Evolutionary conservation across 805 yeast species (phyloP), one percentile per base, ranked within the genome.

Genomic region (Candida broadrunensis): DNA sequence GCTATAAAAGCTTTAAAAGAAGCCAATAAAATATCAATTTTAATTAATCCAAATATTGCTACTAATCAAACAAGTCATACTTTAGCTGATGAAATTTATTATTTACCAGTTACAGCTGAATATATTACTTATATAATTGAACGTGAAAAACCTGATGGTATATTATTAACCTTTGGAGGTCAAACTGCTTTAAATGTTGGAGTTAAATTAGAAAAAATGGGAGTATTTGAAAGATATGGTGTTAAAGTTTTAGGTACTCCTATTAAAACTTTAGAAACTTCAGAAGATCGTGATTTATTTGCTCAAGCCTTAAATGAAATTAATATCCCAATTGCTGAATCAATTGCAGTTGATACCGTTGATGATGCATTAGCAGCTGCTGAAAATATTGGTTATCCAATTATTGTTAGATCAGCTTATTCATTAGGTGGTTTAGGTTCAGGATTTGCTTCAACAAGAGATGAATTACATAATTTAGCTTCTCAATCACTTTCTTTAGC

Each of bases 221-320:
- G 97, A 49, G 88, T 88, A 43, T 84, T 95, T 57, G 88, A 85
- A 50, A 77, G 95, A 53, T 88, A 86, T 63, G 86, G 86, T 50
- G 89, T 93, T 59, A 90, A 89, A 71, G 99, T 93, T 18, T 74
- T 93, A 50, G 99, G 99, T 55, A 93, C 99, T 43, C 99, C 98
- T 44, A 93, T 93, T 63, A 80, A 85, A 62, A 93, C 99, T 38
- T 76, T 93, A 58, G 95, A 88, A 62, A 90, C 97, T 31, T 87
- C 97, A 14, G 99, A 93, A 69, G 99, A 93, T 67, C 86, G 99
- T 72, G 99, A 93, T 47, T 72, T 93, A 55, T 93, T 93, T 56
- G 91, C 98, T 25, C 83, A 85, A 66, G 98, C 99, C 27, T 75
- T 93, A 65, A 88, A 89, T 54, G 97, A 93, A 69, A 93, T 93